Conservation (phyloP, 2,329 filamentous ascomycete species). For the Chaetomiaceae sp. region DNA sequence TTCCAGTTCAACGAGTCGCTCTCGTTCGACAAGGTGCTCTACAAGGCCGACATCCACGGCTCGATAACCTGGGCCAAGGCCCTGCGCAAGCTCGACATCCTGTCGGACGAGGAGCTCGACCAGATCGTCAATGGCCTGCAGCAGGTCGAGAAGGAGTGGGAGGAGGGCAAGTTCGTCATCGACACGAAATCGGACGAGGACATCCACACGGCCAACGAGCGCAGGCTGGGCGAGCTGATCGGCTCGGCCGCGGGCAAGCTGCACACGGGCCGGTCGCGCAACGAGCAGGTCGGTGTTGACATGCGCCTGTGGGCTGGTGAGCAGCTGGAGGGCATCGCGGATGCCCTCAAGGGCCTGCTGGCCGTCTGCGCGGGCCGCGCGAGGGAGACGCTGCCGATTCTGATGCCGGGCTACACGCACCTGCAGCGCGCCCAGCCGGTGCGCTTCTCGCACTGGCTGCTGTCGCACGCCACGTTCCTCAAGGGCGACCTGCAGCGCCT, state of each 20-base stretch:
- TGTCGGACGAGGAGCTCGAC: constrained; percentile 67
- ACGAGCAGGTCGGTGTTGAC: constrained; percentile 86
- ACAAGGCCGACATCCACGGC: constrained; percentile 75
- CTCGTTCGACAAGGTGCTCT: constrained; percentile 72
- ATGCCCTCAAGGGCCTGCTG: constrained; percentile 66
- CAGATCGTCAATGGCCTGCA: constrained; percentile 69
- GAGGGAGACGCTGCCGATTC: constrained; percentile 66
- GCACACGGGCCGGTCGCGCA: constrained; percentile 81
- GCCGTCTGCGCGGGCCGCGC: constrained; percentile 64
- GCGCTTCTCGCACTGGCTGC: constrained; percentile 76
- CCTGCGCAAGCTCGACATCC: constrained; percentile 60
- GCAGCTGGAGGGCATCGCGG: constrained; percentile 69
- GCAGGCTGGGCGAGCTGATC: constrained; percentile 75
- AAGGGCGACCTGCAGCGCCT: constrained; percentile 71
- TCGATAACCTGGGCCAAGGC: constrained; percentile 77
- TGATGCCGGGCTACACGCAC: constrained; percentile 90
- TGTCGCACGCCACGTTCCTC: constrained; percentile 71
- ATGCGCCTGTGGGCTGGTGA: constrained; percentile 67
- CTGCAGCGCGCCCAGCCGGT: constrained; percentile 77
- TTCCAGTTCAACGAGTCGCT: constrained; percentile 78
- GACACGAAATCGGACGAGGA: constrained; percentile 51
- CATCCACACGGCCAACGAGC: constrained; percentile 68
- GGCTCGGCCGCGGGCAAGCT: constrained; percentile 85
- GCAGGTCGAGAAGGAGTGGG: constrained; percentile 52
- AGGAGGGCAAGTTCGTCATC: constrained; percentile 46